phyloP scores from a whole-genome alignment of 192 early-diverging fungal species.

The Thamnidium elegans region DNA sequence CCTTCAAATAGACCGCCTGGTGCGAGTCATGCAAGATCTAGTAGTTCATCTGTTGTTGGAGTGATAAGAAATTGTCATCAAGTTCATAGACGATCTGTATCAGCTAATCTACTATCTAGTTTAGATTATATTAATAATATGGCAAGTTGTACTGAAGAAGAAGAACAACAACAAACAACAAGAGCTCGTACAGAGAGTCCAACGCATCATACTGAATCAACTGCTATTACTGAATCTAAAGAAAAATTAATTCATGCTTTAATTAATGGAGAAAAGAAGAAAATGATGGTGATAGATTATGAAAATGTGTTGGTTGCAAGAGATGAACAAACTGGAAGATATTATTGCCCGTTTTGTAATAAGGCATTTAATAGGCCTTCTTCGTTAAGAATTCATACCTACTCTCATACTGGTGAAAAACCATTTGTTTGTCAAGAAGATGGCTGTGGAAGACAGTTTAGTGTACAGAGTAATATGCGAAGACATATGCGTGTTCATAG shows the following conservation, averaged over 20 bases:
- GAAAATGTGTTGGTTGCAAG: constrained; percentile 4
- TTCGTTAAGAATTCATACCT: constrained; percentile 66
- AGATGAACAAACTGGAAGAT: constrained; percentile 34
- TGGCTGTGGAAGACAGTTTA: constrained; percentile 66
- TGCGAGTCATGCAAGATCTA: constrained; percentile 14
- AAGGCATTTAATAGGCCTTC: constrained; percentile 72
- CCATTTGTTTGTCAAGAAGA: constrained; percentile 64
- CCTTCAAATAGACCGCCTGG: constrained; percentile 13
- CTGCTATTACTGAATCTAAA: neutral
- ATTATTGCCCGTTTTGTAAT: constrained; percentile 58
- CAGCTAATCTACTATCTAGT: constrained; percentile 1
- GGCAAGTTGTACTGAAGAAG: neutral
- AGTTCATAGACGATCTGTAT: constrained; percentile 14
- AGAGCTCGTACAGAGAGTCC: constrained; percentile 16
- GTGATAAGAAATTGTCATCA: constrained; percentile 2
- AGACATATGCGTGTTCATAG: constrained; percentile 63
- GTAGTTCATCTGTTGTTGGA: constrained; percentile 1
- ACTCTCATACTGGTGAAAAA: constrained; percentile 76
- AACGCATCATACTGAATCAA: neutral
- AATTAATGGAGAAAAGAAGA: constrained; percentile 6
- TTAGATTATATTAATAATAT: too few species aligned
- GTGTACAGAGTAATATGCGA: constrained; percentile 72
- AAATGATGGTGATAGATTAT: neutral
- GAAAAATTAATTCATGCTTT: constrained; percentile 5
- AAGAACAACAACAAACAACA: neutral